Conservation (phyloP, 805 yeast genomes). For the Wickerhamomyces bovis region DNA sequence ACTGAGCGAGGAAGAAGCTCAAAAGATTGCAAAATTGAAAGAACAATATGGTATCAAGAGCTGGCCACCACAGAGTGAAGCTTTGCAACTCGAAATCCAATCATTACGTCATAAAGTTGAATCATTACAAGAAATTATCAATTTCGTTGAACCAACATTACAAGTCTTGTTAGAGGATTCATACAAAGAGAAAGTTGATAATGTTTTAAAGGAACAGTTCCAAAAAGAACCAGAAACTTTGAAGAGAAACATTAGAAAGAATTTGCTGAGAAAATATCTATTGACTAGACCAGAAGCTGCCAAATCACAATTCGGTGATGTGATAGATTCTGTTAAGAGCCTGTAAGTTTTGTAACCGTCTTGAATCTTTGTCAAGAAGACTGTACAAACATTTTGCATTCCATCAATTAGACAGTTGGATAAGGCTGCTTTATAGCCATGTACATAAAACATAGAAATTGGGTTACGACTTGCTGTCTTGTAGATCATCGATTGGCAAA, state of each 20-base stretch:
- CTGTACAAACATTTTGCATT: neutral
- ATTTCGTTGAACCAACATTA: constrained; percentile 30
- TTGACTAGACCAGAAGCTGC: constrained; percentile 27
- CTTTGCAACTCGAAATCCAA: constrained; percentile 34
- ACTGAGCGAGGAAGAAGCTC: constrained; percentile 29
- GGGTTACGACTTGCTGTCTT: neutral
- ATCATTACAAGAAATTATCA: constrained; percentile 27
- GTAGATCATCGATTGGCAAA: too few species aligned
- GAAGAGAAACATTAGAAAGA: constrained; percentile 57
- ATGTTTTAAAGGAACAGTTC: constrained; percentile 31
- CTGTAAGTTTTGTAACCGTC: neutral
- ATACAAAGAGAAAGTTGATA: constrained; percentile 30
- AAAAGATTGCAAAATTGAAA: constrained; percentile 33
- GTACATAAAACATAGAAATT: neutral
- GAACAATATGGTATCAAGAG: constrained; percentile 39
- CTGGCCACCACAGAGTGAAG: constrained; percentile 40
- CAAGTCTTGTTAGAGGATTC: constrained; percentile 31
- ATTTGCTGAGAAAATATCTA: constrained; percentile 62
- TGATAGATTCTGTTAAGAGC: constrained; percentile 13
- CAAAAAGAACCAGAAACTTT: constrained; percentile 32
- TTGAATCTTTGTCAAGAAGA: neutral
- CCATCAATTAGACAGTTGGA: neutral
- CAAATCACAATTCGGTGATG: constrained; percentile 16
- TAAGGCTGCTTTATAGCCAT: neutral
- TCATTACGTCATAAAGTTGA: constrained; percentile 24